Conservation (phyloP, 345 rosid species). For the Isatis tinctoria region DNA sequence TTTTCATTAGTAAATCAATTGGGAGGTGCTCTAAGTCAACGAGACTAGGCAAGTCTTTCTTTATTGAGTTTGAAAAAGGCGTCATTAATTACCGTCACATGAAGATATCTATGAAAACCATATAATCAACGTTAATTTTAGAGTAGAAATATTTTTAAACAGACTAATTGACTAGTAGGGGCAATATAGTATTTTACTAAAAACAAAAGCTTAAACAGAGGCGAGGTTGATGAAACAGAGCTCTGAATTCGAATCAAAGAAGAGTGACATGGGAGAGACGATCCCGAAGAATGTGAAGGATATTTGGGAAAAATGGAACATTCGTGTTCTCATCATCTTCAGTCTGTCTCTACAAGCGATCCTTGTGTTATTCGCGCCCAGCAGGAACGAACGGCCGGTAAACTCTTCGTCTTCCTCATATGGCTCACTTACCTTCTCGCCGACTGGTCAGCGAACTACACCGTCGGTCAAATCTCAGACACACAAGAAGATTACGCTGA, state of each 20-base stretch:
- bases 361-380: background rate
- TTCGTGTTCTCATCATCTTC: background rate
- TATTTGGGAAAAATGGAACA: background rate
- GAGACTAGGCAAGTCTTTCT: too few relatives aligned
- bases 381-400: background rate
- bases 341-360: slow-evolving; percentile 6
- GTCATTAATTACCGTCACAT: too few relatives aligned
- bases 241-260: background rate
- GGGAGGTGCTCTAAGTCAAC: too few relatives aligned
- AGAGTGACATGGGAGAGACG: background rate
- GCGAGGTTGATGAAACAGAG: background rate
- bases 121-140: too few relatives aligned
- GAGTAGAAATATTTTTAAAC: too few relatives aligned
- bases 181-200: background rate
- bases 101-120: too few relatives aligned
- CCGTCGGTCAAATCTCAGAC: background rate
- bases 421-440: slow-evolving; percentile 11
- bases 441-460: background rate
- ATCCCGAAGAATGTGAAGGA: background rate
- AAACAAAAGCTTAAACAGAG: background rate
- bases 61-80: too few relatives aligned
- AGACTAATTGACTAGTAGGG: too few relatives aligned
- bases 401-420: background rate
- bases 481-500: background rate
- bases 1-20: too few relatives aligned